Evolutionary conservation across 306 rosid species (phyloP), one percentile per base, ranked within the genome.

Genomic region (Vachellia pachyceras): DNA sequence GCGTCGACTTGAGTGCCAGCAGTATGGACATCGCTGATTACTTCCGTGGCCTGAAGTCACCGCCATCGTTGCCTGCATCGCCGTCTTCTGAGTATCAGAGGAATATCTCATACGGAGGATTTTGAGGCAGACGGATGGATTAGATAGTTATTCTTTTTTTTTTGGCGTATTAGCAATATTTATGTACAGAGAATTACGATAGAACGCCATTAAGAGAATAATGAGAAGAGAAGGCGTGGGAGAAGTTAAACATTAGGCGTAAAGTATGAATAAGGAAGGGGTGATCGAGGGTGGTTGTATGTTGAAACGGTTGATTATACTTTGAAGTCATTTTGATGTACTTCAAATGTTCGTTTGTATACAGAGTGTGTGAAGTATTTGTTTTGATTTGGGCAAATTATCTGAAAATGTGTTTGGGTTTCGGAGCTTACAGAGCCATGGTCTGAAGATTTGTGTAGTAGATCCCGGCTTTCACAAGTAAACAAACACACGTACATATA

Each of bases 51-150:
- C 83, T 87, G 64, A 83, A 82, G 60, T 63, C 88, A 17, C 90
- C 97, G 55, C 89, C 94, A 72, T 84, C 91, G 3, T 22, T 88
- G 79, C 90, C 92, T 23, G 82, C 92, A 37, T 92, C 97, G 8
- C 94, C 96, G 79, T 78, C 83, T 7, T 72, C 72, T 6, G 77
- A 52, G 58, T 40, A 77, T 45, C 79, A 88, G 41, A 80, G 79
- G 72, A 73, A 66, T 54, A 13, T 73, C 42, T 87, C 90, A 6
- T 68, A 87, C 22, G 12, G 91, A 10, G 92, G 87, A 77, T 90
- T 90, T 89, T 90, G 39, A 85, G 57, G 46, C 33, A 29, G 33
- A 2, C 70, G 54, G 33, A 29, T 29, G 33, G 33, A 29, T 29
- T 29, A 29, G 33, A 0, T 29, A 29, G 33, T 29, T 50, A 77